Conservation (phyloP, 2,329 filamentous ascomycete genomes). For the Colletotrichum eremochloae region DNA sequence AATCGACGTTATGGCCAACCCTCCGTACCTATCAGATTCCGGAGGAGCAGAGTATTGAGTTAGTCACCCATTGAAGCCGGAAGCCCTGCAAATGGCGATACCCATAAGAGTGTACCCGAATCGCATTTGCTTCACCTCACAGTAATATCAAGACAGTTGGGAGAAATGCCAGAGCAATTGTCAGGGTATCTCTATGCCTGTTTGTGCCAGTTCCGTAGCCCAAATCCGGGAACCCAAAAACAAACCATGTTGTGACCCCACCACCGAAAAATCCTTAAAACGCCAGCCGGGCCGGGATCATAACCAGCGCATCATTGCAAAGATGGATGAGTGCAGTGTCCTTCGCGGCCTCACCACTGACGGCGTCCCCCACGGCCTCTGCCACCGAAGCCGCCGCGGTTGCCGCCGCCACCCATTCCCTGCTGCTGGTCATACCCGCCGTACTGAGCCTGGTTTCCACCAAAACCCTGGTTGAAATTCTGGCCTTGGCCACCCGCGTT, state of each 20-base stretch:
- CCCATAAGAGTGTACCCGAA: not conserved
- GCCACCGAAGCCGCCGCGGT: conserved; percentile 48
- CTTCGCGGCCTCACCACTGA: conserved; percentile 27
- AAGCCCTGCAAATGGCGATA: not conserved
- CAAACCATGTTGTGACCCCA: conserved; percentile 31
- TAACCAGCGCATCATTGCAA: conserved; percentile 30
- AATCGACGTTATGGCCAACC: not conserved
- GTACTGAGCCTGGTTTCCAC: conserved; percentile 66
- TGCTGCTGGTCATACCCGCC: conserved; percentile 63
- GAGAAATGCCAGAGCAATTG: conserved; percentile 40
- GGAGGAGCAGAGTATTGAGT: not conserved
- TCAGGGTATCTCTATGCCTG: conserved; percentile 42
- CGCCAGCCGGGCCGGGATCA: conserved; percentile 30
- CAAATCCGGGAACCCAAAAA: conserved; percentile 30
- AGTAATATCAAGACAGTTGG: not conserved
- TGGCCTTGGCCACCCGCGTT: conserved; percentile 62
- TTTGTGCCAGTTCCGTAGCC: conserved; percentile 33
- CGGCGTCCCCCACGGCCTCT: conserved; percentile 51
- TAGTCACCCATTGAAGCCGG: not conserved
- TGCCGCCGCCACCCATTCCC: conserved; percentile 58
- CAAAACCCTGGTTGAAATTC: conserved; percentile 66
- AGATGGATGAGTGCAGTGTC: conserved; percentile 6
- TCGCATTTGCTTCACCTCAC: not conserved
- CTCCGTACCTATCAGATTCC: not conserved
- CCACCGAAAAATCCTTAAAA: conserved; percentile 33